Evolutionary conservation across 2,329 filamentous ascomycete genomes (phyloP).

Genomic region (Didymella lethalis): DNA sequence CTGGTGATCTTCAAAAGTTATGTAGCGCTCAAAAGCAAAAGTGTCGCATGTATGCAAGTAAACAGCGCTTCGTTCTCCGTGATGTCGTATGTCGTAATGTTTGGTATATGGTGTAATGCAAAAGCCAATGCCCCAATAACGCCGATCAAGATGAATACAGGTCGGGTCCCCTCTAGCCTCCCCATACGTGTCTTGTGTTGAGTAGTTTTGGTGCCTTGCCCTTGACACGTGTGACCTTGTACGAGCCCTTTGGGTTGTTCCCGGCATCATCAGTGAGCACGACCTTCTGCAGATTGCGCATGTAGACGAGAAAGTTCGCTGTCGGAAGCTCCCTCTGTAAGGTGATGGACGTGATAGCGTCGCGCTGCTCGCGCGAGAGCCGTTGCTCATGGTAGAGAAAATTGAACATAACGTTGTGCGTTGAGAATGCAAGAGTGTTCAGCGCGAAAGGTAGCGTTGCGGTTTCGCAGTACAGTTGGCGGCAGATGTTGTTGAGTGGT

Average conservation of each 20-base stretch:
- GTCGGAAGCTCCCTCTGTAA: conserved; percentile 29
- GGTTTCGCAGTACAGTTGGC: conserved; percentile 44
- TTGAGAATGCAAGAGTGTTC: conserved; percentile 35
- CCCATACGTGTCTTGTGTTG: conserved; percentile 22
- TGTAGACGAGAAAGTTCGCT: conserved; percentile 25
- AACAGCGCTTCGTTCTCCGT: background rate
- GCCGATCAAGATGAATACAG: conserved; percentile 6
- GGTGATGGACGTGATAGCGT: conserved; percentile 31
- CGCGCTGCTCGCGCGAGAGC: conserved; percentile 30
- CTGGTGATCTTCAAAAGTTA: background rate
- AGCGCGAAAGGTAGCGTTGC: conserved; percentile 36
- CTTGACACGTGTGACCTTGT: conserved; percentile 28
- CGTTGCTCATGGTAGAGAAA: conserved; percentile 37
- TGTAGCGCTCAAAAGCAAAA: background rate
- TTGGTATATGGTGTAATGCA: conserved; percentile 13
- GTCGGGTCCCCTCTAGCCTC: conserved; percentile 2
- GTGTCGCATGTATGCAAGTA: background rate
- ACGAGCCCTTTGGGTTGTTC: conserved; percentile 24
- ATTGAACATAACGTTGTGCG: conserved; percentile 38
- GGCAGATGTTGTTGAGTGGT: conserved; percentile 37
- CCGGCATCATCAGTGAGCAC: conserved; percentile 19
- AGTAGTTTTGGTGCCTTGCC: conserved; percentile 26
- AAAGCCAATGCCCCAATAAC: background rate
- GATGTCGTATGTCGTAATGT: conserved; percentile 7
- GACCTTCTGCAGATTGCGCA: conserved; percentile 35